Conservation (phyloP, 164 flowering plant species). For the Aristolochia fimbriata region DNA sequence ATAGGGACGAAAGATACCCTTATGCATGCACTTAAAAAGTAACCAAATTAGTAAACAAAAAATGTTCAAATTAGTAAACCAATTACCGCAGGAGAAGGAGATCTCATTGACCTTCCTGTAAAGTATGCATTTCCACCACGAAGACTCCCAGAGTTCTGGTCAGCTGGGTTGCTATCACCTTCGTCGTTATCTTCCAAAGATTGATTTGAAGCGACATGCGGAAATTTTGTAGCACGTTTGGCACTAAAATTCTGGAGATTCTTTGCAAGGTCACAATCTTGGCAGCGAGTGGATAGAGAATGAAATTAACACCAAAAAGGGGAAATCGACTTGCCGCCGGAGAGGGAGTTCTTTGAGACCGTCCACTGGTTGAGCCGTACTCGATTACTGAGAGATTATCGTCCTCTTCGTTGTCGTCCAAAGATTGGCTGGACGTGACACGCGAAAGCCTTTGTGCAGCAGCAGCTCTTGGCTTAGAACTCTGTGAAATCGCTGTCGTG, state of each 20-base stretch:
- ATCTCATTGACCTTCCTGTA: slow-evolving; percentile 28
- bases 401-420: slow-evolving; percentile 39
- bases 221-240: slow-evolving; percentile 74
- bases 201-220: slow-evolving; percentile 62
- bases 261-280: not conserved
- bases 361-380: not conserved
- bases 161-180: slow-evolving; percentile 18
- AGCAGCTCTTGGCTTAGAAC: slow-evolving; percentile 53
- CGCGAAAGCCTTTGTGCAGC: slow-evolving; percentile 82
- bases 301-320: not conserved
- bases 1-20: no score
- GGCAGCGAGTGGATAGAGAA: not conserved
- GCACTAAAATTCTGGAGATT: slow-evolving; percentile 33
- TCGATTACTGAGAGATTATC: slow-evolving; percentile 20
- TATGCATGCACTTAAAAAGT: no score
- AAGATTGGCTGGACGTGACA: slow-evolving; percentile 52
- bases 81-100: slow-evolving; percentile 50
- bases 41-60: no score
- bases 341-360: not conserved
- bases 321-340: not conserved
- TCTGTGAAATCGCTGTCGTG: slow-evolving; percentile 17
- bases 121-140: slow-evolving; percentile 40
- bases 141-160: slow-evolving; percentile 17
- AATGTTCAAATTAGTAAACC: no score
- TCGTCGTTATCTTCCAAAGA: slow-evolving; percentile 23